Base-by-base conservation (phyloP, 78 protist species). In the Mastigamoeba balamuthi region DNA sequence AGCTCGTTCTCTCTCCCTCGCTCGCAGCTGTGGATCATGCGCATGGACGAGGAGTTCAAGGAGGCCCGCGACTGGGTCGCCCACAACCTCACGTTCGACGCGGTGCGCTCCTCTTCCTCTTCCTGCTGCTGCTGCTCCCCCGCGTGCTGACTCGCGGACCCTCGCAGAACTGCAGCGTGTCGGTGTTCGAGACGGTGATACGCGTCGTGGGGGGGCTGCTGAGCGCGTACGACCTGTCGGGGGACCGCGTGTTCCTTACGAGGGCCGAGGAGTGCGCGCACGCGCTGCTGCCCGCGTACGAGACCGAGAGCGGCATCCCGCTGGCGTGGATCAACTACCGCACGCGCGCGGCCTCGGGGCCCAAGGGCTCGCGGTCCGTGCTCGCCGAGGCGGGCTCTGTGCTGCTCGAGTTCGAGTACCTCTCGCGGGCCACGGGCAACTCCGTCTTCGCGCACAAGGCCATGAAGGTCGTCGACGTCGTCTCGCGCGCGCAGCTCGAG, bases 191-290 rank as follows among this genome's bases (percentile, higher is more conserved):
- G 83, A 86, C 89, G 17, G 76, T 78, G 63, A 89, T 91, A 36
- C 82, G 95, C 25, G 1, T 25, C 38, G 28, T 91, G 29, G 95
- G 95, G 3, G 95, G 95, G 6, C 77, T 91, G 42, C 77, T 91
- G 40, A 0, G 80, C 1, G 93, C 93, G 1, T 80, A 77, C 37
- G 75, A 8, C 29, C 65, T 89, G 17, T 65, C 88, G 6, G 40
- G 23, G 30, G 91, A 89, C 39, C 3, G 0, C 0, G 4, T 68
- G 6, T 58, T 53, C 40, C 66, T 88, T 8, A 27, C 2, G 23
- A 80, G 35, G 40, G 80, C 83, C 29, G 0, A 0, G 7, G 84
- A 80, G 71, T 58, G 87, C 17, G 93, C 69, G 30, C 77, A 81
- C 29, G 63, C 65, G 28, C 66, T 91, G 1, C 17, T 69, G 41